Base-by-base conservation (phyloP, 768 basidiomycete species). In the Lactarius indigo region DNA sequence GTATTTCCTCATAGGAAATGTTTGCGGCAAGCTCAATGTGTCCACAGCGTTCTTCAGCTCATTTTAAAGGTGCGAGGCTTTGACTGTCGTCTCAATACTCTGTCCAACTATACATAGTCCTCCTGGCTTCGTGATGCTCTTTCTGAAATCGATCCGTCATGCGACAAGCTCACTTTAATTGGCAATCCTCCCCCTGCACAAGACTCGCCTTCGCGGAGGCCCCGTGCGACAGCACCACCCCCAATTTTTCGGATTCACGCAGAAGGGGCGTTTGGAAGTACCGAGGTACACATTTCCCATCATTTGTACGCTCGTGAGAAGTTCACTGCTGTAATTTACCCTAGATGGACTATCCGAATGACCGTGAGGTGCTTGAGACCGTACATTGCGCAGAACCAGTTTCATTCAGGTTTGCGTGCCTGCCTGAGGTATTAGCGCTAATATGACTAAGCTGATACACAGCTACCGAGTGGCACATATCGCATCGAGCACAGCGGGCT, bases 331-430 rank as follows among this genome's bases (percentile, higher is more conserved):
- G 44, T 47, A 12, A 20, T 33, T 3, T 9, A 7, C 5, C 18
- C 35, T 72, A 96, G 94, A 92, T 98, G 88, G 96, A 99, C 77
- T 98, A 96, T 69, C 94, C 94, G 3, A 94, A 92, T 71, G 94
- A 96, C 73, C 83, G 84, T 57, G 94, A 97, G 59, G 91, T 98
- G 0, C 82, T 98, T 35, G 94, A 97, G 76, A 85, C 87, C 0
- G 94, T 97, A 72, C 92, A 96, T 67, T 98, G 96, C 75, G 79
- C 76, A 13, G 79, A 81, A 41, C 77, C 79, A 8, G 82, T 94
- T 37, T 81, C 79, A 41, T 92, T 92, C 75, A 91, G 87, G 94
- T 94, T 68, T 56, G 79, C 57, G 26, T 33, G 44, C 55, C 37
- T 59, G 31, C n/a, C 35, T 5, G 15, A 57, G 12, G 20, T 23